Base-by-base conservation (phyloP, 805 yeast species). In the Metschnikowia chrysomelidarum region DNA sequence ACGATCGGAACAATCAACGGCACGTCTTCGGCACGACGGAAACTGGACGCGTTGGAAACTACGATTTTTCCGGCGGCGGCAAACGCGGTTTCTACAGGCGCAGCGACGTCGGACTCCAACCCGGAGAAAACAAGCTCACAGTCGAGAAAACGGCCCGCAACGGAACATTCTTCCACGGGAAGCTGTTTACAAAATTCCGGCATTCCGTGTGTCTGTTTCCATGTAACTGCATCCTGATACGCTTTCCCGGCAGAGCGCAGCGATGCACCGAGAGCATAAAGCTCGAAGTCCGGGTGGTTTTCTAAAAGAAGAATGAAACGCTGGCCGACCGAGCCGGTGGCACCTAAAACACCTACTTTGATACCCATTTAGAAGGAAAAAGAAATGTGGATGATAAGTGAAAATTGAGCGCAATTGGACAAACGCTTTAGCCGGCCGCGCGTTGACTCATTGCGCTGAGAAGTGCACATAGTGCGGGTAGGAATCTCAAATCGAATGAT, bases 281-380 rank as follows among this genome's bases (percentile, higher is more conserved):
- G 64, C 60, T 87, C 87, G 53, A 93, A 88, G 42, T 87, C 87
- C 17, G 98, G 98, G 59, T 93, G 97, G 44, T 84, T 67, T 2
- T 88, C 75, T 45, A 93, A 71, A 31, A 93, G 69, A 30, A 91
- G 69, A 43, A 93, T 89, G 59, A 93, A 93, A 51, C 98, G 76
- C 64, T 93, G 98, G 38, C 98, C 98, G 24, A 93, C 98, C 27
- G 95, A 81, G 34, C 98, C 98, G 9, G 98, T 91, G 48, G 98
- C 98, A 32, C 98, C 98, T 43, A 91, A 72, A 50, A 93, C 97
- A 69, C 98, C 98, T 15, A 79, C 82, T 60, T 74, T 75, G 44
- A 59, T 71, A 19, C 37, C 53, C 66, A 59, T 60, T 19, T 13
- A 39, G 18, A 7, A 19, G 9, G 22, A 19, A 19, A 19, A 19